Conservation (phyloP, 2,329 filamentous ascomycete genomes). For the Colletotrichum sp. region DNA sequence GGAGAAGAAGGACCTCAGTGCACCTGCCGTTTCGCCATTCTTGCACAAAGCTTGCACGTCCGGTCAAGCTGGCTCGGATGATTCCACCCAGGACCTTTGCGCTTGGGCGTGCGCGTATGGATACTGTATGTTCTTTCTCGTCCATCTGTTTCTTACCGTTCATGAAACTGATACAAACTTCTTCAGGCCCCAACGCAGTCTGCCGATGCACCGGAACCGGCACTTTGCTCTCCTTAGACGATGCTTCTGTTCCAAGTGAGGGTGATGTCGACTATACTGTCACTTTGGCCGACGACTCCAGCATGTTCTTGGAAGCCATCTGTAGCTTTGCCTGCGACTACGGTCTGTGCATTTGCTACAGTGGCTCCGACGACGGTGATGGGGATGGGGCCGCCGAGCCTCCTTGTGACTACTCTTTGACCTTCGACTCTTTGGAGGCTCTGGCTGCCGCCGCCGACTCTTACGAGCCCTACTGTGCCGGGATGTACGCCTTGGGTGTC, state of each 20-base stretch:
- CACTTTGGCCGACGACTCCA: not conserved
- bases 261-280: not conserved
- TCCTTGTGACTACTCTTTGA: not conserved
- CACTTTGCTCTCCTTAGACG: not conserved
- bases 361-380: not conserved
- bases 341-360: not conserved
- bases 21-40: not conserved
- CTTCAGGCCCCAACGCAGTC: not conserved
- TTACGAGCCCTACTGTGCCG: not conserved
- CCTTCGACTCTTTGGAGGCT: not conserved
- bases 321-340: not conserved
- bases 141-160: not conserved
- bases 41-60: not conserved
- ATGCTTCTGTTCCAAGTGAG: not conserved
- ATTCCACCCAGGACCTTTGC: not conserved
- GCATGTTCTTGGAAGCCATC: not conserved
- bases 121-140: not conserved
- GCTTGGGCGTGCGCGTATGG: not conserved
- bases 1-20: not conserved
- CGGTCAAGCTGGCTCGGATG: not conserved
- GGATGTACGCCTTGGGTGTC: not conserved
- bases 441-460: not conserved
- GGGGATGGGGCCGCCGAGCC: not conserved
- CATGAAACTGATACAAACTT: not conserved
- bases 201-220: not conserved